Evolutionary conservation across 768 basidiomycete species (phyloP).

Genomic region (Astraeus odoratus): DNA sequence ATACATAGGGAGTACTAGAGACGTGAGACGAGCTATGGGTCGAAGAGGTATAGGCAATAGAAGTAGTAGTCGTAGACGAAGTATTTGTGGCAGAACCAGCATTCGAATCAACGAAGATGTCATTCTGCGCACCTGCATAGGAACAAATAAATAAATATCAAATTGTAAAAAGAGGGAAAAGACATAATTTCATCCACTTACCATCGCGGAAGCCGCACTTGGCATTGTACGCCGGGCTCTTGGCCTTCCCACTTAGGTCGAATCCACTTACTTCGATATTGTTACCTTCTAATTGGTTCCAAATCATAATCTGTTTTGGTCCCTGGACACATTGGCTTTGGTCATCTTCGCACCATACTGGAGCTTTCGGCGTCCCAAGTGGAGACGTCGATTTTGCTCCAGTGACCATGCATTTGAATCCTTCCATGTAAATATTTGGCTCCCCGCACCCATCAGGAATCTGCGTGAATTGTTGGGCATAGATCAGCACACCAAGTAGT

Average conservation of each 20-base stretch:
- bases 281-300: conserved; percentile 44
- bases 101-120: conserved; percentile 5
- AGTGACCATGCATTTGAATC: conserved; percentile 45
- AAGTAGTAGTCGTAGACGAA: neutral
- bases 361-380: conserved; percentile 36
- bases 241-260: conserved; percentile 32
- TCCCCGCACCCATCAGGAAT: conserved; percentile 38
- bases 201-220: conserved; percentile 45
- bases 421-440: conserved; percentile 45
- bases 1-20: neutral
- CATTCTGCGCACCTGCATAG: conserved; percentile 6
- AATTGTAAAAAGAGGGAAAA: neutral
- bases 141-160: neutral
- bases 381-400: conserved; percentile 33
- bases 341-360: conserved; percentile 48
- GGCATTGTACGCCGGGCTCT: conserved; percentile 43
- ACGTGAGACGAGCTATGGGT: neutral
- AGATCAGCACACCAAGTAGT: neutral
- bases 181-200: conserved; percentile 15
- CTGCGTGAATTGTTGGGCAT: neutral
- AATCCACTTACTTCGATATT: conserved; percentile 39
- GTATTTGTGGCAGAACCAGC: neutral
- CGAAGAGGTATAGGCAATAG: neutral
- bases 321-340: conserved; percentile 36
- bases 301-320: conserved; percentile 50